These are phyloP conservation scores for Plasmodium berghei DNA, from an alignment of 169 alveolate genomes.

Conservation along the genomic window DNA sequence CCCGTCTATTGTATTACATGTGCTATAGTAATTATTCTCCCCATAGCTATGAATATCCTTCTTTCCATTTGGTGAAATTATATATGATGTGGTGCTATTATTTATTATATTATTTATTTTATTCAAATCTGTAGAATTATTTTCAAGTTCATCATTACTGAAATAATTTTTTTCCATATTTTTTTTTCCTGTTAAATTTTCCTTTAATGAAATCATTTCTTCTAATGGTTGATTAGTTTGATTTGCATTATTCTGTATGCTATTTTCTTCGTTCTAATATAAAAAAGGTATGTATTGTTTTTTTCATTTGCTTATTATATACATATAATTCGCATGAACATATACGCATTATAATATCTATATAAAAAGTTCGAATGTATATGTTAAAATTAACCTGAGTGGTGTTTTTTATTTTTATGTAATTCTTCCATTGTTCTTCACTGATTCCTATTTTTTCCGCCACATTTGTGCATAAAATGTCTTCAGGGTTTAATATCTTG, in stretches of 20 bases:
- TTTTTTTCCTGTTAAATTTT: constrained; percentile 13
- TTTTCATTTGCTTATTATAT: too few species aligned
- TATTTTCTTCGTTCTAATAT: constrained; percentile 12
- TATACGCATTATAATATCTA: background rate
- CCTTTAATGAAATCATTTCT: constrained; percentile 28
- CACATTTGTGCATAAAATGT: constrained; percentile 72
- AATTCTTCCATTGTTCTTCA: constrained; percentile 69
- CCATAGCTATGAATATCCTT: background rate
- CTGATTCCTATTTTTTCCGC: constrained; percentile 72
- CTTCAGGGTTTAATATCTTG: constrained; percentile 82
- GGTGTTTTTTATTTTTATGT: constrained; percentile 25
- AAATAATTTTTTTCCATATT: background rate
- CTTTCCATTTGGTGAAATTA: background rate
- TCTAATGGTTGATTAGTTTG: background rate
- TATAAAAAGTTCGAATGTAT: background rate
- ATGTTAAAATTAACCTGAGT: constrained; percentile 19
- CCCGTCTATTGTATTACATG: constrained; percentile 14
- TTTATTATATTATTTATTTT: background rate
- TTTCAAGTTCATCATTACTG: background rate
- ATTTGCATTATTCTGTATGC: too few species aligned
- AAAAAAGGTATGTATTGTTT: too few species aligned
- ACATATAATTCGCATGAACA: background rate
- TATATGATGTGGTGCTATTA: background rate
- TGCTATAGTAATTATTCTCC: constrained; percentile 19
- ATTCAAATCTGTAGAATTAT: constrained; percentile 3